Evolutionary conservation across 1,139 yeast genomes (phyloP).

Genomic region (Taphrina wiesneri): DNA sequence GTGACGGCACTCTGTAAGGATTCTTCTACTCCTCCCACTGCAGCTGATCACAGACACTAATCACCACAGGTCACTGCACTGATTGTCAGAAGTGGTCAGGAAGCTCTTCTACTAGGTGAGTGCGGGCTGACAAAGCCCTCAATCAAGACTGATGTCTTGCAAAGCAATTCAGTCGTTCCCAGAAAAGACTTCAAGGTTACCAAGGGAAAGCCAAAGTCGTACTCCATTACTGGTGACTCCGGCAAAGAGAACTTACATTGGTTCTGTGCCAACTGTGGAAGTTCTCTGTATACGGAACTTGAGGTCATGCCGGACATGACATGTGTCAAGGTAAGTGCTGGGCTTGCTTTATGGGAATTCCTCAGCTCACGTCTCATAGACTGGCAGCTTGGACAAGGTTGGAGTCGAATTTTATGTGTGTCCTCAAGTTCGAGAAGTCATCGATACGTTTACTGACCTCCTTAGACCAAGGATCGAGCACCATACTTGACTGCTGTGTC

Average conservation of each 20-base stretch:
- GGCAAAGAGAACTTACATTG: conserved; percentile 16
- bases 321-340: conserved; percentile 1
- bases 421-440: neutral
- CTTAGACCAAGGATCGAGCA: conserved; percentile 9
- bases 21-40: too few relatives aligned
- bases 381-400: conserved; percentile 11
- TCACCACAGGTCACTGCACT: neutral
- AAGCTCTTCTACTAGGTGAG: conserved; percentile 5
- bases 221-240: conserved; percentile 20
- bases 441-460: neutral
- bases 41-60: neutral
- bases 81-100: conserved; percentile 19
- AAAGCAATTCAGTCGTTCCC: conserved; percentile 6
- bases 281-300: conserved; percentile 15
- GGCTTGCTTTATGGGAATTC: neutral
- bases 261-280: conserved; percentile 19
- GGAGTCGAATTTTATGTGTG: conserved; percentile 14
- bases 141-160: neutral
- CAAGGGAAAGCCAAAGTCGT: conserved; percentile 10
- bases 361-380: neutral
- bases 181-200: conserved; percentile 10
- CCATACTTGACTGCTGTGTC: neutral
- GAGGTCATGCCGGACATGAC: conserved; percentile 24
- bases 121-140: too few relatives aligned
- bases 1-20: conserved; percentile 11